Base-by-base conservation (phyloP, 83 land plant genomes). In the Picea abies region DNA sequence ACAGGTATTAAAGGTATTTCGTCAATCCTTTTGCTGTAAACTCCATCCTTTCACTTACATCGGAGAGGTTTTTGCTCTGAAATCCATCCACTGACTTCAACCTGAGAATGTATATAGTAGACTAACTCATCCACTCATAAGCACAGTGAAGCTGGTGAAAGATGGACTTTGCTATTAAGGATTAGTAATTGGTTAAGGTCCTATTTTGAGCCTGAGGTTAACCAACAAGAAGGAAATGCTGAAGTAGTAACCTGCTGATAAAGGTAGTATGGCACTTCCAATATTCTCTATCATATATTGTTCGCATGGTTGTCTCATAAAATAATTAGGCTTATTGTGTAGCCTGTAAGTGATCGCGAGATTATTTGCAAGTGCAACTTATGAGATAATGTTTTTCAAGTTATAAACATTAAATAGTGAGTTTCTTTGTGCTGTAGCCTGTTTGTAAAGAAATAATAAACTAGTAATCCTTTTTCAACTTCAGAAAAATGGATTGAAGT, bases 91-190 rank as follows among this genome's bases (percentile, higher is more conserved):
- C 19, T 44, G n/a, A 3, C 23, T 17, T 20, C 37, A 47, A 72
- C 23, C 22, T 72, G 25, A 72, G 56, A 41, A 39, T 39, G 76
- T 44, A 72, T 47, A 72, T 72, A 19, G n/a, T 35, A 35, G 39
- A 69, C n/a, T 8, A 72, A 44, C 26, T 41, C n/a, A 72, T 41
- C 56, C n/a, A 19, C 76, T 72, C 44, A 49, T 11, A 39, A 44
- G 19, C 41, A 5, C 58, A 44, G 26, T 72, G 56, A 41, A 72
- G 56, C 56, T 72, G 58, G 52, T 72, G 76, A n/a, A n/a, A 39
- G 52, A 41, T n/a, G 76, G 56, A 44, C 76, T 72, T 72, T 72
- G 52, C 15, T 39, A 72, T 44, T 47, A 47, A 72, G 52, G 23
- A 44, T 23, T 72, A 8, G 25, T 44, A 32, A 4, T 72, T 72